Evolutionary conservation across 192 early-diverging fungal genomes (phyloP), one percentile per base, ranked within the genome.

Genomic region (Rhizophagus clarus): DNA sequence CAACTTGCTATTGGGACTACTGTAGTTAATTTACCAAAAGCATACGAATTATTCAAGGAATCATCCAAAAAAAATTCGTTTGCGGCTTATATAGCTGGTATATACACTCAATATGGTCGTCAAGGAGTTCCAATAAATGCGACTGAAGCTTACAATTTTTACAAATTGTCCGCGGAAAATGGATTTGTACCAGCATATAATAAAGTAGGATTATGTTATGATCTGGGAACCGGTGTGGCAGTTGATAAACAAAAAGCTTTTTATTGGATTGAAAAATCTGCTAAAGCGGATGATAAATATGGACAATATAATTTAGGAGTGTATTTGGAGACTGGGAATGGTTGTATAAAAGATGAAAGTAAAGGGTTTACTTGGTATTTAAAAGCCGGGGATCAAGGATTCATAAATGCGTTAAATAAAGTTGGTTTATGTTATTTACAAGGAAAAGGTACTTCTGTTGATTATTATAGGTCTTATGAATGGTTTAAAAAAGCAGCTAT

Each of bases 221-320:
- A 86, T 31, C 85, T 90, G 61, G 90, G 90, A 29, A 89, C 89
- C 68, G 89, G 90, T 61, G 89, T 90, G 2, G 79, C 79, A 47
- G 83, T 82, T 37, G 83, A 90, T 75, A 81, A 84, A 2, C 42
- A 82, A 31, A 80, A 84, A 70, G 89, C 89, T 51, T 83, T 89
- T 68, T 80, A 87, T 75, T 95, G 92, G 93, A 95, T 89, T 81
- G 79, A 83, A 47, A 80, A 83, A 29, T 84, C 89, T 28, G 95
- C 95, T n/a, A 81, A 85, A 72, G 86, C 87, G 63, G 94, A 92
- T n/a, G 92, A 95, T 79, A 90, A 92, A 9, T 85, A 94, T 22
- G 95, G 93, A 17, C 91, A 94, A 49, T 95, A 95, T 81, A 91
- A 92, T 61, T 87, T 96, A 17, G 95, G 94, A 17, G 91, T 91